Evolutionary conservation across 1,139 yeast species (phyloP), one percentile per base, ranked within the genome.

Genomic region (Taiozyma onychis): DNA sequence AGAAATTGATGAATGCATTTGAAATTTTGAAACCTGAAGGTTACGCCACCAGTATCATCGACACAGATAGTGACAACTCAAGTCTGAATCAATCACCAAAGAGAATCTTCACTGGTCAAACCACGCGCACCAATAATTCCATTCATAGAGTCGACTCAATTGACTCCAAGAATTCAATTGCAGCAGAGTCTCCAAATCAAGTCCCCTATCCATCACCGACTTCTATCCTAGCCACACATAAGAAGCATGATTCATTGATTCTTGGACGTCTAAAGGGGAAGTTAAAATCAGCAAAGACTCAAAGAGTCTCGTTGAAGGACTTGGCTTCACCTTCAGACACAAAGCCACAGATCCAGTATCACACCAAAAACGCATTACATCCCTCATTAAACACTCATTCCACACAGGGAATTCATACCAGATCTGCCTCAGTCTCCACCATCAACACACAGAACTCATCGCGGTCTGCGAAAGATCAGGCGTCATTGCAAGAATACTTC

Each of bases 1-100:
- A 44, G 4, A 53, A 48, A 39, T 30, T 54, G 7, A 50, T 53
- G 52, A 45, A 47, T 30, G 57, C 57, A 4, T 54, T 54, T 44
- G 54, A 51, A 13, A 46, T 54, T 4, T 30, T 54, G 42, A 47
- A 34, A 14, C 32, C 44, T 6, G 35, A 43, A 16, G 44, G 14
- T 7, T 16, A 39, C 22, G 47, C 30, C 5, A 16, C 22, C 11
- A 39, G 18, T 18, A 35, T 22, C 10, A 41, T 35, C 22, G 47
- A 45, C n/a, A 39, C 24, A 18, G 41, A 37, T 37, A 37, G 41
- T 37, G 41, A 45, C 18, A 37, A n/a, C 11, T 45, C 47, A 4
- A 39, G 30, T 6, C 22, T 45, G 18, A 26, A 37, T 34, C 18
- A 18, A 18, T 39, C 43, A 22, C 21, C 27, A 39, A 39, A 39